Conservation (phyloP, 1,139 yeast genomes). For the Yamadazyma mexicana region DNA sequence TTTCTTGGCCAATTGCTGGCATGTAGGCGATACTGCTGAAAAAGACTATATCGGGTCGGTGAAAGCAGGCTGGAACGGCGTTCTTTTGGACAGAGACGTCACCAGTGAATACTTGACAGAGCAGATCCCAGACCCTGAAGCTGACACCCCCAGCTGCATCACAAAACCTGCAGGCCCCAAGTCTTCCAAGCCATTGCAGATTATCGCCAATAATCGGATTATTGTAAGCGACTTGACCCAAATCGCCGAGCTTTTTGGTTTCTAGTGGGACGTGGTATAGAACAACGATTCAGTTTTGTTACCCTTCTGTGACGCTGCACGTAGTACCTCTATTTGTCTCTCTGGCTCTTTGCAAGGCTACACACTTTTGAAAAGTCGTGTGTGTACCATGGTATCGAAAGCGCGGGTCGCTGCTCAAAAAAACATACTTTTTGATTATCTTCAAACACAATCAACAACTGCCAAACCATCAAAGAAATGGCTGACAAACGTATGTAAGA, state of each 20-base stretch:
- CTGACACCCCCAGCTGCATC: constrained; percentile 15
- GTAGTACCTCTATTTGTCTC: background rate
- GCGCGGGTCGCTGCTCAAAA: background rate
- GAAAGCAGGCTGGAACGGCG: constrained; percentile 62
- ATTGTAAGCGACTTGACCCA: constrained; percentile 30
- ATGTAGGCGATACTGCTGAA: constrained; percentile 60
- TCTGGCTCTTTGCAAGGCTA: too few relatives aligned
- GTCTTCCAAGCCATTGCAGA: constrained; percentile 13
- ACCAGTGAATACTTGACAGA: constrained; percentile 18
- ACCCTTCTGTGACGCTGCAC: too few relatives aligned
- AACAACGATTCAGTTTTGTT: too few relatives aligned
- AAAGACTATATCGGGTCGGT: constrained; percentile 56
- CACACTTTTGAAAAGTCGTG: too few relatives aligned
- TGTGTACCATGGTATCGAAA: too few relatives aligned
- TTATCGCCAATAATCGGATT: constrained; percentile 39
- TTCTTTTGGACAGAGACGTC: constrained; percentile 48
- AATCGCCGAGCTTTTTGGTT: constrained; percentile 11
- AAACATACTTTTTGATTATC: background rate
- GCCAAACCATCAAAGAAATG: background rate
- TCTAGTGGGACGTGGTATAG: too few relatives aligned
- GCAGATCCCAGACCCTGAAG: constrained; percentile 16
- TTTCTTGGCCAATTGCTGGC: constrained; percentile 48
- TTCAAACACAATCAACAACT: background rate
- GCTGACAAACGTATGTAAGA: background rate
- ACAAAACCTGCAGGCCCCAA: constrained; percentile 7